A percentile compares a stretch with the other conserved stretches of the same genome.
These are phyloP conservation scores for Erodium maritimum DNA, from an alignment of 345 rosid species.

Conservation along the genomic window DNA sequence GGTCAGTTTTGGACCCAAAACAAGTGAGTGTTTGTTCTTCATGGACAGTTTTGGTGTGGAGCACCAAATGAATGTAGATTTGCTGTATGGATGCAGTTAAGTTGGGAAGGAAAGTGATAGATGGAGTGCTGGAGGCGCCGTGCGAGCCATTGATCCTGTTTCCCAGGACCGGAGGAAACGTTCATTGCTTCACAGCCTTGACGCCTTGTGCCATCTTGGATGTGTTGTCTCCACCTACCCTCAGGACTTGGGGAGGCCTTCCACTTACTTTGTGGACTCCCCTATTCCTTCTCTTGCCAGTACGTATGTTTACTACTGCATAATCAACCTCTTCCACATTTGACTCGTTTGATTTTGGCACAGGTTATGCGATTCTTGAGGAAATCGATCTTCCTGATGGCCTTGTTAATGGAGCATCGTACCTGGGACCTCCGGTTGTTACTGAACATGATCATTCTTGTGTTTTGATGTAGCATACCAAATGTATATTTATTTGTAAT, in stretches of 20 bases:
- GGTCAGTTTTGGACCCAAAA: constrained; percentile 15
- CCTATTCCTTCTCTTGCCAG: constrained; percentile 26
- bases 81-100: constrained; percentile 31
- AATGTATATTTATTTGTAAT: too few species aligned
- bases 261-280: constrained; percentile 28
- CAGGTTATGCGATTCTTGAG: constrained; percentile 28
- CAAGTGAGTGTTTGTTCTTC: constrained; percentile 13
- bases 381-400: constrained; percentile 26
- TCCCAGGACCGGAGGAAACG: constrained; percentile 42
- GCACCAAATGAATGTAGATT: too few species aligned
- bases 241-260: constrained; percentile 27
- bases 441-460: background rate
- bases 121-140: constrained; percentile 22
- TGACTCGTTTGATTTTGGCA: background rate
- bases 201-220: constrained; percentile 45
- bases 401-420: constrained; percentile 25
- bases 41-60: background rate
- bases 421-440: constrained; percentile 21
- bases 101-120: constrained; percentile 21
- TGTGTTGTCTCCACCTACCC: constrained; percentile 45
- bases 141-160: constrained; percentile 22
- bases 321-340: too few species aligned
- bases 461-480: too few species aligned
- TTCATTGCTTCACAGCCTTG: constrained; percentile 34
- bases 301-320: too few species aligned